These are phyloP conservation scores for Auriscalpium microsporum DNA, from an alignment of 768 basidiomycete species.

Conservation along the genomic window DNA sequence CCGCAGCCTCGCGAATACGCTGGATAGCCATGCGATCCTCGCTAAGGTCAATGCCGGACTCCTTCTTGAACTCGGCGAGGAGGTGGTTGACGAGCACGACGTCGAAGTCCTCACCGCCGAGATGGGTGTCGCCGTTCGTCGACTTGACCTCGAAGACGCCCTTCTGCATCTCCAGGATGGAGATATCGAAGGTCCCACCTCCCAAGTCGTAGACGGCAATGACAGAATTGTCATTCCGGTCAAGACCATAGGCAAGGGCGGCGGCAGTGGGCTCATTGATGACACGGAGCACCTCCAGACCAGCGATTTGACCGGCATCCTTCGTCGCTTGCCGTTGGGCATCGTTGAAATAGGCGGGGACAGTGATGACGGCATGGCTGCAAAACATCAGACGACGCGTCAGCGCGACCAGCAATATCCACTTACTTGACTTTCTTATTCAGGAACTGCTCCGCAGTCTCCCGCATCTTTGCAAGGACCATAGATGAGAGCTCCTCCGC, in stretches of 20 bases:
- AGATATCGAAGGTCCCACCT: conserved; percentile 99
- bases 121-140: conserved; percentile 97
- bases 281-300: conserved; percentile 93
- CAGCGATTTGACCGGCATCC: conserved; percentile 95
- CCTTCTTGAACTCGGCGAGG: conserved; percentile 90
- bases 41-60: conserved; percentile 70
- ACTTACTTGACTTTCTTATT: conserved; percentile 93
- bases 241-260: conserved; percentile 95
- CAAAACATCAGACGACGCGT: conserved; percentile 2
- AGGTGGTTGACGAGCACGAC: conserved; percentile 81
- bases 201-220: conserved; percentile 99
- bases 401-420: neutral
- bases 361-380: conserved; percentile 86
- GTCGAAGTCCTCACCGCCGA: conserved; percentile 95
- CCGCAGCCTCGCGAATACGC: conserved; percentile 97
- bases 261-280: conserved; percentile 99
- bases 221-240: conserved; percentile 69
- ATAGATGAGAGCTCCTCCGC: conserved; percentile 82
- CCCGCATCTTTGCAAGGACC: conserved; percentile 89
- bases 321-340: conserved; percentile 99
- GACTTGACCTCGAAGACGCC: conserved; percentile 99
- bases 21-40: conserved; percentile 95
- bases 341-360: conserved; percentile 99
- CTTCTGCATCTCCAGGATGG: conserved; percentile 98
- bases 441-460: conserved; percentile 88